Evolutionary conservation across 208 protist genomes (phyloP).

Genomic region (Leishmania tropica): DNA sequence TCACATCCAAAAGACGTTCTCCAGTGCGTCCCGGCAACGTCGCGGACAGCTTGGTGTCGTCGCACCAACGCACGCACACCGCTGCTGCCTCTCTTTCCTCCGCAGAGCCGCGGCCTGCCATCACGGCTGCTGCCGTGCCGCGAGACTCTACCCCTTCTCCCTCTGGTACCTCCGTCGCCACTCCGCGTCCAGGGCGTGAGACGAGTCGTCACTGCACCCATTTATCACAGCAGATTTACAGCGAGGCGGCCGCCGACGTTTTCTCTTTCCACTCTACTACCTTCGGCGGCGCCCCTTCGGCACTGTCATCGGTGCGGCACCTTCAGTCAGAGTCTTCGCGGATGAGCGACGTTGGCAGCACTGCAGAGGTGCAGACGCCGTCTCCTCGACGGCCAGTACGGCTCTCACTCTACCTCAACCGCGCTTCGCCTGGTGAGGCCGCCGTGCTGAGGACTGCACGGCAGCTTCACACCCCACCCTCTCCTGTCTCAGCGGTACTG

Average conservation of each 20-base stretch:
- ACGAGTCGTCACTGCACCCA: background rate
- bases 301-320: background rate
- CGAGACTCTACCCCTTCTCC: background rate
- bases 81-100: background rate
- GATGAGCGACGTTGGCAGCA: background rate
- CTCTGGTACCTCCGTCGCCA: background rate
- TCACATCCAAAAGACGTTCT: background rate
- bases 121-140: background rate
- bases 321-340: background rate
- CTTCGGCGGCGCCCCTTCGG: background rate
- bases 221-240: slow-evolving; percentile 26
- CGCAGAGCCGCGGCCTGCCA: background rate
- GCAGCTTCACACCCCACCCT: background rate
- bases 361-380: slow-evolving; percentile 2
- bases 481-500: background rate
- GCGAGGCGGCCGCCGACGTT: slow-evolving; percentile 27
- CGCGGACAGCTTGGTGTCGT: background rate
- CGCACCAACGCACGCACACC: background rate
- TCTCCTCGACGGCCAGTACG: slow-evolving; percentile 14
- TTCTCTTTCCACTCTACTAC: slow-evolving; percentile 19
- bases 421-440: background rate
- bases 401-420: background rate
- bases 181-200: background rate
- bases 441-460: background rate
- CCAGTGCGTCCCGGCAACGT: background rate